Evolutionary conservation across 2,329 filamentous ascomycete species (phyloP).

Genomic region (Massarina eburnea): DNA sequence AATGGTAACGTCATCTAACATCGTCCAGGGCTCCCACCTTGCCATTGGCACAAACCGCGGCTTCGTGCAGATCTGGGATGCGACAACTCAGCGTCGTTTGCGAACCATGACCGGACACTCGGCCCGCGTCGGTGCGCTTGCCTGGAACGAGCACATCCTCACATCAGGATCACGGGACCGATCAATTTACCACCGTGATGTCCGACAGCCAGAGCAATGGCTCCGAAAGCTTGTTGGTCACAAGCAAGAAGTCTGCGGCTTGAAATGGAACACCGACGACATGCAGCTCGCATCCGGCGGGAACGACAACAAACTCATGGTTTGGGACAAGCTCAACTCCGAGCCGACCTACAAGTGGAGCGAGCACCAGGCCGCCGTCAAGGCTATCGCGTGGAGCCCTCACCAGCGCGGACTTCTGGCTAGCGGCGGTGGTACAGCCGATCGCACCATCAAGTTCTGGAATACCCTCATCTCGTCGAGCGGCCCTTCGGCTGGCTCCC

Average conservation of each 20-base stretch:
- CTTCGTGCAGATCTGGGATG: slow-evolving; percentile 96
- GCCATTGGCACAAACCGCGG: slow-evolving; percentile 95
- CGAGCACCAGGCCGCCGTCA: slow-evolving; percentile 93
- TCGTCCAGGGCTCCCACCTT: slow-evolving; percentile 75
- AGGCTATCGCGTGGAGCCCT: slow-evolving; percentile 96
- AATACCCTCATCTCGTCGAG: slow-evolving; percentile 80
- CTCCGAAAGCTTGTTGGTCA: slow-evolving; percentile 85
- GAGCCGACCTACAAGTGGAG: slow-evolving; percentile 92
- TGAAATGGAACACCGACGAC: slow-evolving; percentile 97
- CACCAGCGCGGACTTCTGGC: slow-evolving; percentile 94
- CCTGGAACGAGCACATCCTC: slow-evolving; percentile 97
- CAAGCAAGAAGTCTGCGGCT: slow-evolving; percentile 95
- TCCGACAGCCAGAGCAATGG: slow-evolving; percentile 89
- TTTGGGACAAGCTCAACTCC: slow-evolving; percentile 96
- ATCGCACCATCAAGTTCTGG: slow-evolving; percentile 96
- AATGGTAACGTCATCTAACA: slow-evolving; percentile 8
- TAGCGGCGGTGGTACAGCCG: slow-evolving; percentile 91
- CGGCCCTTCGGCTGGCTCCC: slow-evolving; percentile 43
- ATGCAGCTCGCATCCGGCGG: slow-evolving; percentile 92
- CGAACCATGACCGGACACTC: slow-evolving; percentile 98
- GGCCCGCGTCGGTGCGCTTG: slow-evolving; percentile 85
- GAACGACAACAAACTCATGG: slow-evolving; percentile 98
- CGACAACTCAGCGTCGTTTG: slow-evolving; percentile 78
- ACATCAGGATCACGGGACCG: slow-evolving; percentile 94
- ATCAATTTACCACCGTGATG: slow-evolving; percentile 92